phyloP scores from a whole-genome alignment of 768 basidiomycete genomes.

The Boletus barrowsii region DNA sequence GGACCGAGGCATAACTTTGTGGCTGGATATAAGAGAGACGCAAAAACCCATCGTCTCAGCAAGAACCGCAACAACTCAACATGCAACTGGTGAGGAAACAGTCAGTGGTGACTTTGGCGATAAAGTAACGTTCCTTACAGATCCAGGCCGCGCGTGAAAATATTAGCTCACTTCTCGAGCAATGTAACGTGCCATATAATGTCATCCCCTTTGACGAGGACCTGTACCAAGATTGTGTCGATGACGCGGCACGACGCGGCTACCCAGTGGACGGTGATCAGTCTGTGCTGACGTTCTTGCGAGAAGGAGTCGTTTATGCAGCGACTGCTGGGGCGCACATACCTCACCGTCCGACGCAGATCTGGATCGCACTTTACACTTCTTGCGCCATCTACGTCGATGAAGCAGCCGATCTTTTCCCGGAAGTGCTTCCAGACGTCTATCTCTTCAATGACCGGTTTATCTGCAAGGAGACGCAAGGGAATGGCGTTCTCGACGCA shows the following conservation, averaged over 20 bases:
- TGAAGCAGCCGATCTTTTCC: constrained; percentile 30
- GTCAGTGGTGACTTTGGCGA: background rate
- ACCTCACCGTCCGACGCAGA: constrained; percentile 6
- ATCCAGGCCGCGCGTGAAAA: constrained; percentile 11
- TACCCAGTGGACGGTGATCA: constrained; percentile 22
- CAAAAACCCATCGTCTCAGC: background rate
- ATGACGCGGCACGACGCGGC: constrained; percentile 21
- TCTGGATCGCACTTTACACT: constrained; percentile 39
- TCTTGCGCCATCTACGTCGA: constrained; percentile 38
- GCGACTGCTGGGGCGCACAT: constrained; percentile 31
- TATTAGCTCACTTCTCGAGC: constrained; percentile 12
- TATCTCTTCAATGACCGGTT: constrained; percentile 37
- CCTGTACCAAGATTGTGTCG: constrained; percentile 20
- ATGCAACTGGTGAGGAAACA: constrained; percentile 12
- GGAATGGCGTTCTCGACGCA: constrained; percentile 29
- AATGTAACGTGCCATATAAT: constrained; percentile 12
- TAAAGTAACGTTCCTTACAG: constrained; percentile 1
- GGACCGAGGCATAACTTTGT: background rate
- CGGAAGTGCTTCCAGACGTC: constrained; percentile 18
- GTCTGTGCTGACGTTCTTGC: constrained; percentile 29
- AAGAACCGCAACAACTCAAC: background rate
- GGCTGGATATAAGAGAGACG: constrained; percentile 5
- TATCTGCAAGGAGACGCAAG: constrained; percentile 26
- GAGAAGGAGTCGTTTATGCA: constrained; percentile 28
- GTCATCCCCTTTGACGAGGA: constrained; percentile 8